Evolutionary conservation across 345 rosid genomes (phyloP), one percentile per base, ranked within the genome.

Genomic region (Dovyalis caffra): DNA sequence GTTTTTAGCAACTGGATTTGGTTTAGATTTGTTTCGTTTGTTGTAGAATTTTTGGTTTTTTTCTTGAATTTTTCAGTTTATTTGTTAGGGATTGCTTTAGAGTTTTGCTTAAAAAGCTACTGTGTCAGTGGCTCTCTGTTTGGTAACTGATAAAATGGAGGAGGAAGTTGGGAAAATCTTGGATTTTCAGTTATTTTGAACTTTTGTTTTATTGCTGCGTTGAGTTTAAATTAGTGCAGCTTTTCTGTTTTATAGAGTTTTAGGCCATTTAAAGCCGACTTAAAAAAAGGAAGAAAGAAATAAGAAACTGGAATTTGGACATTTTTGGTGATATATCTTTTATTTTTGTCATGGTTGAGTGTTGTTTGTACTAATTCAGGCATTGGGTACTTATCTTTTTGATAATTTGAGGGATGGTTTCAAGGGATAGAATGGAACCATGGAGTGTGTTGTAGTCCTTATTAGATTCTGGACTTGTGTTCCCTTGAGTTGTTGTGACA

Each of bases 1-100:
- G 75, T 21, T 75, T 77, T 62, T 79, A 12, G 57, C 34, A 35
- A 70, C 47, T 75, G 75, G 79, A 69, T 49, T 14, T 65, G 62
- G 10, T 25, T 65, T 61, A 28, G 75, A 74, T 73, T 87, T 66
- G 73, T 73, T 58, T 74, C 47, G 29, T 49, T 74, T 69, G 34
- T 25, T 68, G 25, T 25, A 0, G 23, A 23, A 76, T 51, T 75
- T 31, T 65, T 76, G 70, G 73, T 57, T 49, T 74, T n/a, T 75
- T 80, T 53, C 34, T 80, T 65, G 57, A 58, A 23, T 34, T 76
- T 72, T 37, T 29, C 28, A n/a, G 15, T 56, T 56, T 9, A 12
- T 23, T 56, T 56, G 14, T 23, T 49, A 10, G 61, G 14, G 28
- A 56, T 56, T 23, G 25, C 61, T 56, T 56, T 23, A 56, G 26